Conservation (phyloP, 495 filamentous ascomycete genomes). For the Penicillium fimorum region DNA sequence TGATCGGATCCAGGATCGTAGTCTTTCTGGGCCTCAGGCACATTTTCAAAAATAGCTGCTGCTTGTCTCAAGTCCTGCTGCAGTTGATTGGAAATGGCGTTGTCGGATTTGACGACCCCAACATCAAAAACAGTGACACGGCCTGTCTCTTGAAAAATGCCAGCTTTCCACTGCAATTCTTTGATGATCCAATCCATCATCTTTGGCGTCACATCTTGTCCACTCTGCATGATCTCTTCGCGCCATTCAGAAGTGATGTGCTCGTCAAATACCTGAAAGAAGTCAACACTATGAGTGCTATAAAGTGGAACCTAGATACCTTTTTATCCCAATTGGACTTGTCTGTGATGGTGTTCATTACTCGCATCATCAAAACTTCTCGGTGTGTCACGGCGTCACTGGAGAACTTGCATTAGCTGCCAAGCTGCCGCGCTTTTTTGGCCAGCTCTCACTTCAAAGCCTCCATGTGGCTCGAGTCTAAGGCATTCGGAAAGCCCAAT, state of each 20-base stretch:
- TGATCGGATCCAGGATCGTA: slow-evolving; percentile 56
- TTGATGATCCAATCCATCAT: slow-evolving; percentile 54
- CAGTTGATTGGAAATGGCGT: slow-evolving; percentile 27
- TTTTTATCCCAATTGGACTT: slow-evolving; percentile 51
- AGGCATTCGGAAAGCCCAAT: too few species aligned
- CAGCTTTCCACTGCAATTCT: slow-evolving; percentile 51
- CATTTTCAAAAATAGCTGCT: slow-evolving; percentile 40
- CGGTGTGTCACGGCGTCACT: not conserved
- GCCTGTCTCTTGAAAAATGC: slow-evolving; percentile 28
- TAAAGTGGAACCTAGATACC: slow-evolving; percentile 16
- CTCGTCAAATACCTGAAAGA: slow-evolving; percentile 43
- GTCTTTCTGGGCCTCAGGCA: slow-evolving; percentile 49
- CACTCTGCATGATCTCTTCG: slow-evolving; percentile 28
- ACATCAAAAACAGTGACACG: slow-evolving; percentile 29
- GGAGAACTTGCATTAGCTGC: not conserved
- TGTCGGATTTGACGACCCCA: slow-evolving; percentile 41
- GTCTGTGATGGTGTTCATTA: slow-evolving; percentile 43
- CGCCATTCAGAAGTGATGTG: slow-evolving; percentile 39
- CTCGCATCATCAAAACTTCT: slow-evolving; percentile 29
- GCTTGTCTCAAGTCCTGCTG: slow-evolving; percentile 25
- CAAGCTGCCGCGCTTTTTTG: too few species aligned
- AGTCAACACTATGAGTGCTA: not conserved
- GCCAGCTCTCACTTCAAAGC: too few species aligned
- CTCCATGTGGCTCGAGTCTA: too few species aligned
- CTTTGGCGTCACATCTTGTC: slow-evolving; percentile 34